Percentiles rank a stretch among this genome's conserved stretches.
Evolutionary conservation across 2,329 filamentous ascomycete genomes (phyloP).

Genomic region (Clarireedia monteithiana): DNA sequence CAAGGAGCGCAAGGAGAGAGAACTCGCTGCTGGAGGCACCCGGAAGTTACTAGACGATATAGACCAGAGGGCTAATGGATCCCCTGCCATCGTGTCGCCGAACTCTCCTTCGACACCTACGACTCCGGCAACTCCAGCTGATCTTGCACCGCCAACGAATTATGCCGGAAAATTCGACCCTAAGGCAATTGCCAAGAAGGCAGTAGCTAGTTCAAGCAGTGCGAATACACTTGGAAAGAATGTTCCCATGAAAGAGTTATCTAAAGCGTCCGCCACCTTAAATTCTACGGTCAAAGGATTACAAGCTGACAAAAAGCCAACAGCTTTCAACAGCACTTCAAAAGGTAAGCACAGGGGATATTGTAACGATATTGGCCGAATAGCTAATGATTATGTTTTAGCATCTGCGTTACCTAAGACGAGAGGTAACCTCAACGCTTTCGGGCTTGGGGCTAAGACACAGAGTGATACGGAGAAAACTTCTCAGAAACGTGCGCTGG

Average conservation of each 20-base stretch:
- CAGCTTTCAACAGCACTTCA: constrained; percentile 33
- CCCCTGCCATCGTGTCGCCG: constrained; percentile 38
- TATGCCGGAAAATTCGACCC: constrained; percentile 80
- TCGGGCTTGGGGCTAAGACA: constrained; percentile 68
- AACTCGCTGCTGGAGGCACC: constrained; percentile 56
- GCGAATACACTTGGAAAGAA: constrained; percentile 48
- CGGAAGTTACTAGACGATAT: constrained; percentile 64
- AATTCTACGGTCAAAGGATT: constrained; percentile 32
- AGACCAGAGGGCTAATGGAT: constrained; percentile 56
- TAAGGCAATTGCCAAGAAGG: constrained; percentile 77
- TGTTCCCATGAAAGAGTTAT: constrained; percentile 40
- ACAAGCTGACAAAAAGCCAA: constrained; percentile 36
- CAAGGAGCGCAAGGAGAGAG: constrained; percentile 64
- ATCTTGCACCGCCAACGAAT: constrained; percentile 44
- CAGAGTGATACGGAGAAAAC: constrained; percentile 57
- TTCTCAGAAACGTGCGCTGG: constrained; percentile 64
- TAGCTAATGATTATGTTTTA: constrained; percentile 15
- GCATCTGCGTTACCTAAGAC: constrained; percentile 55
- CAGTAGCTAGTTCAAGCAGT: constrained; percentile 49
- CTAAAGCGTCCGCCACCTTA: constrained; percentile 37
- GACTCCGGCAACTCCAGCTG: constrained; percentile 34
- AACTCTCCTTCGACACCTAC: constrained; percentile 39
- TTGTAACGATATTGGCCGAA: not conserved
- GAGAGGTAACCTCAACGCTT: constrained; percentile 69
- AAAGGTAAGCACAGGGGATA: constrained; percentile 27